Percentiles rank a stretch among this genome's conserved stretches.
These are phyloP conservation scores for Penicillium nucicola DNA, from an alignment of 495 filamentous ascomycete species.

Conservation along the genomic window DNA sequence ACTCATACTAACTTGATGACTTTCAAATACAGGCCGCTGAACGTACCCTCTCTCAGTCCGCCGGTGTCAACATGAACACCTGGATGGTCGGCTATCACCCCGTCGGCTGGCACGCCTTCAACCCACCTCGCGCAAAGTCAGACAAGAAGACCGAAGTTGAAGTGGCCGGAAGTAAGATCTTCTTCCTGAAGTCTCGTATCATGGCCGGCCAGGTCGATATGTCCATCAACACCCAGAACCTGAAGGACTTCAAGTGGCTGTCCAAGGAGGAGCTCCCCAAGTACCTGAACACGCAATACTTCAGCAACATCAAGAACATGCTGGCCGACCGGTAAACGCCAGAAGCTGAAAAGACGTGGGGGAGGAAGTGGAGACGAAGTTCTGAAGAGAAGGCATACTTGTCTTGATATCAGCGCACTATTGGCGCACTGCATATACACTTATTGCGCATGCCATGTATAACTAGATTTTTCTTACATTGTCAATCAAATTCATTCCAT, in stretches of 20 bases:
- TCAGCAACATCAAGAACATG: constrained; percentile 72
- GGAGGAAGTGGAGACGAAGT: background rate
- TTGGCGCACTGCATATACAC: constrained; percentile 40
- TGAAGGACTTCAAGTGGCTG: constrained; percentile 88
- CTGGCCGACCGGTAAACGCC: constrained; percentile 63
- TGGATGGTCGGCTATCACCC: constrained; percentile 94
- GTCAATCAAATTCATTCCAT: constrained; percentile 26
- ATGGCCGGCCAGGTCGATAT: constrained; percentile 94
- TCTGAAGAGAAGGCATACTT: constrained; percentile 13
- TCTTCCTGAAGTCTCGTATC: constrained; percentile 94
- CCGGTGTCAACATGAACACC: constrained; percentile 96
- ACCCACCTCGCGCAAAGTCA: constrained; percentile 26
- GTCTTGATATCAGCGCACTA: constrained; percentile 15
- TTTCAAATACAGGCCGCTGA: constrained; percentile 64
- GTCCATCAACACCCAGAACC: constrained; percentile 62
- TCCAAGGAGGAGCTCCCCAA: constrained; percentile 80
- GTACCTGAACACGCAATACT: constrained; percentile 62
- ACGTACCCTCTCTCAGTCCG: constrained; percentile 69
- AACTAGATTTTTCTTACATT: constrained; percentile 39
- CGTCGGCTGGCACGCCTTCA: constrained; percentile 69
- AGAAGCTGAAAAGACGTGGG: background rate
- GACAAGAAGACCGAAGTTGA: constrained; percentile 34
- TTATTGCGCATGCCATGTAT: constrained; percentile 43
- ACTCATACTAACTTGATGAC: background rate
- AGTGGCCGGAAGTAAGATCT: constrained; percentile 70